These are phyloP conservation scores for Cryptococcus wingfieldii DNA, from an alignment of 1,284 basidiomycete species.

Conservation along the genomic window DNA sequence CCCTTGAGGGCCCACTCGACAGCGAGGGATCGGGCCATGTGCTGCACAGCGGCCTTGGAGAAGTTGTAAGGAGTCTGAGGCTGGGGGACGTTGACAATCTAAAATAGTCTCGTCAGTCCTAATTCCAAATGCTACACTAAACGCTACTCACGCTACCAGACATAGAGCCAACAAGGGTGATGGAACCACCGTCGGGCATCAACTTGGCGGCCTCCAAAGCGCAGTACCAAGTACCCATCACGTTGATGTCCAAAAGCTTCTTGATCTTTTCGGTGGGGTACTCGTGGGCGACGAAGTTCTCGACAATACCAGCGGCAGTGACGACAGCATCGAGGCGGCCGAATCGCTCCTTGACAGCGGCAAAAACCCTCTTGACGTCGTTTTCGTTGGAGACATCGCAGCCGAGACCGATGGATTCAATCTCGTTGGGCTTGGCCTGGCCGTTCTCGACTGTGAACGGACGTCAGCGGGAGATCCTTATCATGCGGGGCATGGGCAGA, in stretches of 20 bases:
- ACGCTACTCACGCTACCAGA: conserved; percentile 65
- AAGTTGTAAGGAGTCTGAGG: conserved; percentile 94
- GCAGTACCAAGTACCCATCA: conserved; percentile 87
- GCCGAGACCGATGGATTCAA: conserved; percentile 70
- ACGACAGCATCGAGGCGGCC: conserved; percentile 83
- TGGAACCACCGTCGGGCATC: conserved; percentile 64
- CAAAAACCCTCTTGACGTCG: conserved; percentile 69
- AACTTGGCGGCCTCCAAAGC: conserved; percentile 80
- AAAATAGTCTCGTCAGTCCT: background rate
- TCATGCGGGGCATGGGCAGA: too few species aligned
- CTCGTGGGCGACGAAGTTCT: conserved; percentile 87
- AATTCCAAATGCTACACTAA: background rate
- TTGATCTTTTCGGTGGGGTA: conserved; percentile 80
- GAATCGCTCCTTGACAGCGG: conserved; percentile 63
- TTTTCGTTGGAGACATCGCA: conserved; percentile 85
- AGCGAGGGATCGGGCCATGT: conserved; percentile 54
- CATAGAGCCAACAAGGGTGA: conserved; percentile 88
- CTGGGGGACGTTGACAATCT: conserved; percentile 85
- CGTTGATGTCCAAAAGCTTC: conserved; percentile 84
- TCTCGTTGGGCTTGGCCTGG: conserved; percentile 58
- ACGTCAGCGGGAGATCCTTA: background rate
- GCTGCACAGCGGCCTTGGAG: conserved; percentile 59
- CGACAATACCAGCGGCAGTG: conserved; percentile 85
- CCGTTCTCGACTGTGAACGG: conserved; percentile 56
- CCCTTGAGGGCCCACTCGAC: conserved; percentile 55